Conservation (phyloP, 768 basidiomycete species). For the Phlegmacium glaucopus region DNA sequence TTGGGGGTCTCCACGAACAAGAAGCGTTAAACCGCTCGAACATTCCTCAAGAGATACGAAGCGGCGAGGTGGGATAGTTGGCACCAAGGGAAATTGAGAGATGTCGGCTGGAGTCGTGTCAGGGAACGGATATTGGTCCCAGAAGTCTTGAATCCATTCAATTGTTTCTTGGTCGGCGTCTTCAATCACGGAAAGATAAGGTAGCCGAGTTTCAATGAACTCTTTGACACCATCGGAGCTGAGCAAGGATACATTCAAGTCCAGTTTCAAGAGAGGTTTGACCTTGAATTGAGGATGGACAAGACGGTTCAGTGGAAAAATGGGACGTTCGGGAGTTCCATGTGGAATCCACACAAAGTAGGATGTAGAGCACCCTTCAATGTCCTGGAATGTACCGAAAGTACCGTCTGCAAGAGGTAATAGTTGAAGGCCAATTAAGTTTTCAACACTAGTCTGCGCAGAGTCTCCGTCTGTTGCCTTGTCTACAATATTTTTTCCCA, state of each 20-base stretch:
- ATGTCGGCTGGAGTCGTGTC: conserved; percentile 14
- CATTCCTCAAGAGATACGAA: conserved; percentile 33
- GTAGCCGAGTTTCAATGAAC: conserved; percentile 9
- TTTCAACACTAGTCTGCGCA: background rate
- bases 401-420: conserved; percentile 34
- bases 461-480: no score
- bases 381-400: conserved; percentile 22
- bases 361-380: conserved; percentile 1
- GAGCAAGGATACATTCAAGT: conserved; percentile 24
- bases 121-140: conserved; percentile 21
- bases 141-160: conserved; percentile 32
- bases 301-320: conserved; percentile 23
- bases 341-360: conserved; percentile 27
- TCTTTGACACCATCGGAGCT: conserved; percentile 6
- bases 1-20: conserved; percentile 12
- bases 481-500: conserved; percentile 4
- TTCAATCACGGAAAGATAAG: background rate
- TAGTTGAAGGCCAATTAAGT: conserved; percentile 28
- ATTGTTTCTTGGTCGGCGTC: conserved; percentile 5
- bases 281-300: conserved; percentile 24
- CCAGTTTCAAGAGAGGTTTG: conserved; percentile 14
- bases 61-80: conserved; percentile 17
- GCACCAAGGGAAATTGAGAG: conserved; percentile 30
- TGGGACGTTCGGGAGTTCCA: conserved; percentile 2
- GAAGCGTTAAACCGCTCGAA: conserved; percentile 19